Percentiles rank a stretch among this genome's conserved stretches.
These are phyloP conservation scores for Eucalyptus tenuipes DNA, from an alignment of 345 rosid species.

Conservation along the genomic window DNA sequence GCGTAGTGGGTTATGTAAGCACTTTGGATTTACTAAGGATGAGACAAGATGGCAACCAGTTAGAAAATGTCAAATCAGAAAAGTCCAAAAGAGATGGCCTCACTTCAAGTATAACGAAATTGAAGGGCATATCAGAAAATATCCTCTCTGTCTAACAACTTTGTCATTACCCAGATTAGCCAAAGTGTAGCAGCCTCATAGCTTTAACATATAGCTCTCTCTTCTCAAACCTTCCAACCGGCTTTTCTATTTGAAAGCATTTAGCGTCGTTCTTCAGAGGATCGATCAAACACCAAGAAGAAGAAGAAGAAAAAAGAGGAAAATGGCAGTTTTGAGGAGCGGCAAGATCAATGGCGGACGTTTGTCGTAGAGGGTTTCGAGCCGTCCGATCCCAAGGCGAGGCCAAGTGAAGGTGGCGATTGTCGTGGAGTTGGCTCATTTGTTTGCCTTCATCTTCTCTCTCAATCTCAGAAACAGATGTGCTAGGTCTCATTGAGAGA, in stretches of 20 bases:
- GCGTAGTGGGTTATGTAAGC: background rate
- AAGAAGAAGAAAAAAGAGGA: background rate
- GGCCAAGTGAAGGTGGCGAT: too few relatives aligned
- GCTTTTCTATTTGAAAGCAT: background rate
- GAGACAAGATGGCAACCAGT: background rate
- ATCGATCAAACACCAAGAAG: background rate
- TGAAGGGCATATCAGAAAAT: background rate
- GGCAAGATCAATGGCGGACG: too few relatives aligned
- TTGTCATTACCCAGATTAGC: background rate
- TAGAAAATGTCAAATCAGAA: background rate
- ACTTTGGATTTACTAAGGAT: background rate
- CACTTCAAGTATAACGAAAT: background rate
- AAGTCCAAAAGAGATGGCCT: background rate
- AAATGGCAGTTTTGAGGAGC: conserved; percentile 28
- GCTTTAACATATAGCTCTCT: background rate
- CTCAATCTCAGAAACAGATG: too few relatives aligned
- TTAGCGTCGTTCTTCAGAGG: background rate
- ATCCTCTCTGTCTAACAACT: background rate
- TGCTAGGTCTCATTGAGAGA: conserved; percentile 10
- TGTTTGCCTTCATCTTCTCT: too few relatives aligned
- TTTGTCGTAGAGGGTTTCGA: too few relatives aligned
- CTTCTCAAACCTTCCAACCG: background rate
- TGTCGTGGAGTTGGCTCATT: conserved; percentile 34
- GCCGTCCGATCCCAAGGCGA: too few relatives aligned
- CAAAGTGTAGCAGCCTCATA: background rate